These are phyloP conservation scores for Ehretia macrophylla DNA, from an alignment of 257 asterid genomes.

Conservation along the genomic window DNA sequence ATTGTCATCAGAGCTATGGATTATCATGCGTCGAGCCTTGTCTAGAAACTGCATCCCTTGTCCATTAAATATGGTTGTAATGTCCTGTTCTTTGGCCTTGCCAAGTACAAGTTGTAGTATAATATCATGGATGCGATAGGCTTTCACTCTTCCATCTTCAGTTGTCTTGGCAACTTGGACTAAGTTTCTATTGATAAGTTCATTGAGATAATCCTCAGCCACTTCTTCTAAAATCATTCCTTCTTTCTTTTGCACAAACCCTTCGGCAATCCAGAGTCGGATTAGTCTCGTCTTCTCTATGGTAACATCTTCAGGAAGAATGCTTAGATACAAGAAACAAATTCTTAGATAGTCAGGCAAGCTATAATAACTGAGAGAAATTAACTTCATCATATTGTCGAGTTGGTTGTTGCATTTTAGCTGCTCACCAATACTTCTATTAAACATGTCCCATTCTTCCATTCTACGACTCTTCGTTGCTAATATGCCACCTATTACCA, in stretches of 20 bases:
- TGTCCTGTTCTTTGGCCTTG: slow-evolving; percentile 10
- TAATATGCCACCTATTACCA: background rate
- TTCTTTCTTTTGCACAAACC: background rate
- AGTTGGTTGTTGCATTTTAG: background rate
- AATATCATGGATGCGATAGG: background rate
- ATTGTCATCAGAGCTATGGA: background rate
- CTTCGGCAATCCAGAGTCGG: background rate
- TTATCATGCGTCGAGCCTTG: slow-evolving; percentile 10
- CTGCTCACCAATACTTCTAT: background rate
- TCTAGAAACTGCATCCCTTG: slow-evolving; percentile 1
- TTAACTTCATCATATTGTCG: background rate
- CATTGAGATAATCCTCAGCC: background rate
- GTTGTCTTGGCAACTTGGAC: background rate
- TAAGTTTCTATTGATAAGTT: too few relatives aligned
- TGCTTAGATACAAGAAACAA: background rate
- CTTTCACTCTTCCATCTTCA: background rate
- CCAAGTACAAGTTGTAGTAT: slow-evolving; percentile 2
- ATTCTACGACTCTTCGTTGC: background rate
- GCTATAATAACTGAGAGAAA: background rate
- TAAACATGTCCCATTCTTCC: background rate
- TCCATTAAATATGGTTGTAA: background rate
- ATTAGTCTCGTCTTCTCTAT: background rate
- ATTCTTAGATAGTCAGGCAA: background rate
- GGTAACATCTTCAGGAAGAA: background rate
- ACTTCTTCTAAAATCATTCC: background rate